These are phyloP conservation scores for Ulota crispa DNA, from an alignment of 225 moss, liverwort and hornwort genomes.

Conservation along the genomic window DNA sequence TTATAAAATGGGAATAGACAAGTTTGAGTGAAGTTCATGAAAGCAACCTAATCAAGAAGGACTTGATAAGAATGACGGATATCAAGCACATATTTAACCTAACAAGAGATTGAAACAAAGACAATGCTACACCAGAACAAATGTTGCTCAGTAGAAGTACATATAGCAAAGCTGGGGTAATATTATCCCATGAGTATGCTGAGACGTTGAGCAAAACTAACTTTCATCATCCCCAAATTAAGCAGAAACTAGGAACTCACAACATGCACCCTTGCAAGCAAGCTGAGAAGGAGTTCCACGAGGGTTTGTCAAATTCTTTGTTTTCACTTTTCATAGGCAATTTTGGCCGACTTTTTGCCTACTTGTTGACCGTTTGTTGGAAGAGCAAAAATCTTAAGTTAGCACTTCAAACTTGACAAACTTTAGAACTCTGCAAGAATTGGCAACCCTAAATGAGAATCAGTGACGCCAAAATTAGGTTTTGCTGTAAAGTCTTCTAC, in stretches of 20 bases:
- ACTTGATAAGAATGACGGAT: neutral
- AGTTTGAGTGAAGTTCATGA: neutral
- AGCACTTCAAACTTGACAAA: too few species aligned
- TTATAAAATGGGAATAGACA: neutral
- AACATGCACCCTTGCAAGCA: too few species aligned
- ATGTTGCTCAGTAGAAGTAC: neutral
- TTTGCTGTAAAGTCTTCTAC: too few species aligned
- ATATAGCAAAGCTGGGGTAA: constrained; percentile 14
- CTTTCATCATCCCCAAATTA: neutral
- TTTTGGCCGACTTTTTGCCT: too few species aligned
- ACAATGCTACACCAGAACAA: neutral
- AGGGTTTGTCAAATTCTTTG: too few species aligned
- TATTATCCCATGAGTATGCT: neutral
- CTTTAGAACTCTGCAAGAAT: too few species aligned
- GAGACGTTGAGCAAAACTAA: neutral
- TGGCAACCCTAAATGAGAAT: too few species aligned
- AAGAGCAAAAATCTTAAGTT: too few species aligned
- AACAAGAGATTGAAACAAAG: neutral
- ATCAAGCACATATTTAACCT: neutral
- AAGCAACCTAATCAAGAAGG: neutral
- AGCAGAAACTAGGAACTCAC: constrained; percentile 34
- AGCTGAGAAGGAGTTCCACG: too few species aligned
- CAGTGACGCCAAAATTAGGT: too few species aligned
- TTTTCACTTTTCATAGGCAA: too few species aligned
- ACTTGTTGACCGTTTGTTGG: too few species aligned